Evolutionary conservation across 441 rosid genomes (phyloP).

Genomic region (Adansonia grandidieri): DNA sequence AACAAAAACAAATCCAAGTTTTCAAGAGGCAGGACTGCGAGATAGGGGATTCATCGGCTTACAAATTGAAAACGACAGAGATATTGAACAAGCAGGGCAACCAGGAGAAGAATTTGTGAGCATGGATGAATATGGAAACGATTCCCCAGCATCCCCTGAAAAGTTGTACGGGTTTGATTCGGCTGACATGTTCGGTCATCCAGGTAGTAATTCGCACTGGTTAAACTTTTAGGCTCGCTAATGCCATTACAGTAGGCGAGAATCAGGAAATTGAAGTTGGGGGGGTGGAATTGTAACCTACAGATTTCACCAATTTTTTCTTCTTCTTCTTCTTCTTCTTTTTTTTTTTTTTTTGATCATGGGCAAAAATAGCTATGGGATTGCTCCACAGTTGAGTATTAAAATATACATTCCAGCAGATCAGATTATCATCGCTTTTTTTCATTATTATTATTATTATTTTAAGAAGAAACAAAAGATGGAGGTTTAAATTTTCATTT

Average conservation of each 20-base stretch:
- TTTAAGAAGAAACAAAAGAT: too few relatives aligned
- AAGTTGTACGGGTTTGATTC: constrained; percentile 49
- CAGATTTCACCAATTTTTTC: background rate
- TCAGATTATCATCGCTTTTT: background rate
- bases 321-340: too few relatives aligned
- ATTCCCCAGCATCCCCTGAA: constrained; percentile 43
- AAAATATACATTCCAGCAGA: too few relatives aligned
- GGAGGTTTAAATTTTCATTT: background rate
- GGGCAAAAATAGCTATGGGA: background rate
- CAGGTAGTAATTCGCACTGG: constrained; percentile 48
- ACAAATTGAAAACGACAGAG: constrained; percentile 19
- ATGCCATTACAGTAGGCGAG: background rate
- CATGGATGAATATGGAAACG: constrained; percentile 44
- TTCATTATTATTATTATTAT: background rate
- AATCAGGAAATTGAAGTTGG: background rate
- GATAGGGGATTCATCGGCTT: background rate
- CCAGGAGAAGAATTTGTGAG: constrained; percentile 33
- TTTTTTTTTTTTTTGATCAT: background rate
- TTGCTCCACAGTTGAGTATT: background rate
- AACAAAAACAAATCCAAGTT: background rate
- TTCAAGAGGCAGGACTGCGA: constrained; percentile 28
- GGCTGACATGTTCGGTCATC: constrained; percentile 43
- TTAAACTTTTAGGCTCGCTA: constrained; percentile 51
- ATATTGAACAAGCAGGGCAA: constrained; percentile 29
- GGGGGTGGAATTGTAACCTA: background rate